Base-by-base conservation (phyloP, 2,329 filamentous ascomycete species). In the Aspergillus hortae region DNA sequence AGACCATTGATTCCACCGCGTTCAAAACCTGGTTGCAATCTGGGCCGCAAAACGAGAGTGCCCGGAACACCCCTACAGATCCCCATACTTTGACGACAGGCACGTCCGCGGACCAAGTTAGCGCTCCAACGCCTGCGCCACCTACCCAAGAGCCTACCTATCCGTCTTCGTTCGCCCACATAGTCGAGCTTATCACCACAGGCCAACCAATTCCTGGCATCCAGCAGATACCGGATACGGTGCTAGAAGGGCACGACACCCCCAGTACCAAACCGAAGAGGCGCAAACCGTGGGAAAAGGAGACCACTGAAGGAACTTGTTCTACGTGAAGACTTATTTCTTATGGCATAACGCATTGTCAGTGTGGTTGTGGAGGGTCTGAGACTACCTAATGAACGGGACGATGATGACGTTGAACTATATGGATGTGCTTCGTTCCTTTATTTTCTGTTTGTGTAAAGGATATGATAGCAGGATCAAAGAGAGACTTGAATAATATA, bases 171-270 rank as follows among this genome's bases (percentile, higher is more conserved):
- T 96, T 96, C 69, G 87, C 89, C 6, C 85, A 92, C 59, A 90
- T 96, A 56, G 86, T 95, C 50, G 87, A 90, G 63, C 81, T 95
- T 49, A 89, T 96, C 49, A 89, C 89, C 21, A 86, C 84, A 25
- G 90, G 90, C 48, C 85, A 90, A 61, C 86, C 89, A 0, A 87
- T 96, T 41, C 90, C 91, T 1, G 92, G 92, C 1, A 95, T 96
- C 64, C 85, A 86, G 60, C 84, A 95, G 57, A 92, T 96, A 48
- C 90, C 92, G 4, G 83, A 90, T 59, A 94, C 87, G 0, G 77
- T 96, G 4, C 77, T 92, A 17, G 79, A 84, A 49, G 87, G 87
- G 4, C 82, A 89, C 54, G 86, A 88, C 54, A 81, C 80, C 19
- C 68, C 77, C 46, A 76, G 77, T 49, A 75, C 74, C n/a, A 77